Evolutionary conservation across 805 yeast species (phyloP).

Genomic region (Zygotorulaspora florentina): DNA sequence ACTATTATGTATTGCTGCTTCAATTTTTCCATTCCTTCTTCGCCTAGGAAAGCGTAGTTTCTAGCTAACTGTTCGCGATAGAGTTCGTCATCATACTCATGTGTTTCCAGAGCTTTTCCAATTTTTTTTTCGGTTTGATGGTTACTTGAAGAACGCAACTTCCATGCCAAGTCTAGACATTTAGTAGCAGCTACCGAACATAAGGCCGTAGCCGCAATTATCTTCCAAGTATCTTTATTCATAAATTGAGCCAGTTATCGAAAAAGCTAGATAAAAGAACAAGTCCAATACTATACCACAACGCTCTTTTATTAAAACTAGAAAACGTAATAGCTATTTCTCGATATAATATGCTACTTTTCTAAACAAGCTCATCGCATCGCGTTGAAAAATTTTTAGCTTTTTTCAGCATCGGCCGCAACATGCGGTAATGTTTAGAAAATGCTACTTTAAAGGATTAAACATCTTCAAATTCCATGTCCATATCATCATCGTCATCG

Average conservation of each 20-base stretch:
- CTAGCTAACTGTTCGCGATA: slow-evolving; percentile 90
- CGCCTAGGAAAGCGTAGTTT: slow-evolving; percentile 87
- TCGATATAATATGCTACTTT: neutral
- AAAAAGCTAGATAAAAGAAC: neutral
- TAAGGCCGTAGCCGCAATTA: slow-evolving; percentile 31
- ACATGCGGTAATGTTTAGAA: neutral
- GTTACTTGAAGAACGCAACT: slow-evolving; percentile 15
- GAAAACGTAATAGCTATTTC: neutral
- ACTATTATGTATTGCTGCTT: slow-evolving; percentile 71
- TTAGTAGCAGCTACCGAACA: slow-evolving; percentile 34
- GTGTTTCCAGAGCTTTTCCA: slow-evolving; percentile 4
- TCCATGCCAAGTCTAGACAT: slow-evolving; percentile 29
- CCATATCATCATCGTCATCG: slow-evolving; percentile 33
- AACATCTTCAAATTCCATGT: slow-evolving; percentile 37
- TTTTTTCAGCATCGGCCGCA: neutral
- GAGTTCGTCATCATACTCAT: slow-evolving; percentile 56
- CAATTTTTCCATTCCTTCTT: slow-evolving; percentile 72
- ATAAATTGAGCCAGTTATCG: neutral
- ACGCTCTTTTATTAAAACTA: no score
- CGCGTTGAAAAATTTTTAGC: slow-evolving; percentile 3
- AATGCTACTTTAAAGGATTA: neutral
- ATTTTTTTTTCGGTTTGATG: neutral
- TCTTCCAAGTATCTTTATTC: slow-evolving; percentile 25
- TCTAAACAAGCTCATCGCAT: neutral
- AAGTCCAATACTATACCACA: neutral